Base-by-base conservation (phyloP, 306 rosid genomes). In the Calophaca sinica region DNA sequence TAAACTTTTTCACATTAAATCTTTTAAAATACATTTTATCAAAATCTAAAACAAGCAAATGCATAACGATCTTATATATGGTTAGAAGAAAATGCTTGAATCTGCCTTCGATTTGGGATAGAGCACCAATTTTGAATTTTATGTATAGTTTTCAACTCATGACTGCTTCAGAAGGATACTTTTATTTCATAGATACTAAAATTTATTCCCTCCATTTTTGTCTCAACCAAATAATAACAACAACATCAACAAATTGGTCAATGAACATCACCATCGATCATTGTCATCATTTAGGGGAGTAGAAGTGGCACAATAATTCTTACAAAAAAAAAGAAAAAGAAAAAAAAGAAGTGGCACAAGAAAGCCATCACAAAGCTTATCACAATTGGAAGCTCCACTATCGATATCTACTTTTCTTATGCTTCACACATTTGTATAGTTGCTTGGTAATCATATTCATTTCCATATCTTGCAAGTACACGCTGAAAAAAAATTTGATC, bases 371-470 rank as follows among this genome's bases (percentile, higher is more conserved):
- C 26, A 20, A 20, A 20, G 26, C 42, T 33, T 51, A 28, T 49
- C 32, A 42, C 68, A 67, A 26, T 26, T 41, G 7, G 44, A 52
- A 5, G 29, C 33, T 64, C 49, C 15, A 7, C 13, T 49, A 50
- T 55, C 50, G 41, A 32, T 5, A 45, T 32, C 39, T 11, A 45
- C 69, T 45, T 77, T 68, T 45, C 81, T 15, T 33, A 32, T 45
- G 33, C 31, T 57, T 28, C 62, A 77, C 75, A 62, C 75, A 35
- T 68, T 33, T 35, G 66, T 9, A 59, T 65, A 36, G 72, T 74
- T 74, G 52, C 44, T 49, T 74, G 6, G 62, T 12, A 62, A 62
- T 74, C 62, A 74, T 74, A 32, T 50, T 11, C 7, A 41, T 15
- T 45, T 44, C 15, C 12, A 5, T 36, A 15, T 36, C 5, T 35